phyloP scores from a whole-genome alignment of 805 yeast genomes.

The Candida dajiaensis region DNA sequence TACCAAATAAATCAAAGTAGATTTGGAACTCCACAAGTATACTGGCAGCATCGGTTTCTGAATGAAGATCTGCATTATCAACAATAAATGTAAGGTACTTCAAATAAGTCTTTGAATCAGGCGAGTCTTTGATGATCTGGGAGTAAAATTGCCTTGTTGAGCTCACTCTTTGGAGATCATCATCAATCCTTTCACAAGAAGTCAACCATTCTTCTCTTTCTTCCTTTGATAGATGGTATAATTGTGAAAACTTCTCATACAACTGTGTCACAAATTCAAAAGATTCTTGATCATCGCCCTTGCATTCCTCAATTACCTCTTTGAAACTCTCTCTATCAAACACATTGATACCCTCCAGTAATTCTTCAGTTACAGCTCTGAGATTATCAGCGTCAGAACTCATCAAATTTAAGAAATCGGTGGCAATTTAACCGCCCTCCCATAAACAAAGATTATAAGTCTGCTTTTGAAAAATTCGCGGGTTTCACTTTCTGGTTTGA shows the following conservation, averaged over 20 bases:
- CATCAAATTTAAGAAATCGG: background rate
- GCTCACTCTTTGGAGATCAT: background rate
- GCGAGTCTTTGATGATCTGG: background rate
- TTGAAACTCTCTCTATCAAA: background rate
- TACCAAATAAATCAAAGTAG: background rate
- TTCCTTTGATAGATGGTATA: background rate
- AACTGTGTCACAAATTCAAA: background rate
- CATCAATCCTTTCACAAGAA: background rate
- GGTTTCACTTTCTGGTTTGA: background rate
- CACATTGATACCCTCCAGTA: background rate
- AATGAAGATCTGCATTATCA: background rate
- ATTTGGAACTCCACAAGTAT: background rate
- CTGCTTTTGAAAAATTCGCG: background rate
- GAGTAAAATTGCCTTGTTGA: background rate
- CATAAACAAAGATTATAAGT: too few species aligned
- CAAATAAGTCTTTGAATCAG: background rate
- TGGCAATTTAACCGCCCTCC: too few species aligned
- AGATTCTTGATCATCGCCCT: conserved; percentile 1
- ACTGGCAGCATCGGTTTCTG: background rate
- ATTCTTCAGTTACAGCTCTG: background rate
- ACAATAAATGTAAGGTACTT: background rate
- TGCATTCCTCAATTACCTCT: background rate
- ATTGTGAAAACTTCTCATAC: background rate
- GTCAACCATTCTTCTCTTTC: background rate
- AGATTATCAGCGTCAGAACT: background rate